Percentiles rank a stretch among this genome's conserved stretches.
Evolutionary conservation across 345 rosid genomes (phyloP).

Genomic region (Dimocarpus longan): DNA sequence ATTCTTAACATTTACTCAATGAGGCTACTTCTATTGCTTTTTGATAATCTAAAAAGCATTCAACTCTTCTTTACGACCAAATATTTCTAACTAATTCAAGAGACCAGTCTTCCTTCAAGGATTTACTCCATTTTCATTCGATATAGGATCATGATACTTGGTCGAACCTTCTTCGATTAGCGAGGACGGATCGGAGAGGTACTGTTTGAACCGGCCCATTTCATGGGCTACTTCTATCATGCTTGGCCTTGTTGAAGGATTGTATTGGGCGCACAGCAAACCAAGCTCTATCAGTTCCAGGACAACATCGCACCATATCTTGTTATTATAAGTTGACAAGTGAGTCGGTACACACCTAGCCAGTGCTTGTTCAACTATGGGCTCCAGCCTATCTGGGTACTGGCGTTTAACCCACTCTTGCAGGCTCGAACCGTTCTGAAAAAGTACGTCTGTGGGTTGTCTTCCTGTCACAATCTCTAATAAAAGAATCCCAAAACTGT

Average conservation of each 20-base stretch:
- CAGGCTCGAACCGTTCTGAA: constrained; percentile 66
- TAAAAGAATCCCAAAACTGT: constrained; percentile 79
- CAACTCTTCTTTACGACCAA: neutral
- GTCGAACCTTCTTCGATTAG: constrained; percentile 31
- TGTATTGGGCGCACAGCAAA: constrained; percentile 71
- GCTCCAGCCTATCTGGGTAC: constrained; percentile 63
- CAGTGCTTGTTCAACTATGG: constrained; percentile 61
- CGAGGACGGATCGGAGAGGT: constrained; percentile 49
- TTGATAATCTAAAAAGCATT: neutral
- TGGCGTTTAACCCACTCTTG: constrained; percentile 78
- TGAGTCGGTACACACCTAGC: constrained; percentile 39
- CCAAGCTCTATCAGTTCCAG: constrained; percentile 84
- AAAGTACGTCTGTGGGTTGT: constrained; percentile 66
- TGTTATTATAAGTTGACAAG: constrained; percentile 34
- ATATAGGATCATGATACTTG: constrained; percentile 7
- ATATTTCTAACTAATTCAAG: too few species aligned
- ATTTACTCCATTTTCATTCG: neutral
- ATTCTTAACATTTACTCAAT: neutral
- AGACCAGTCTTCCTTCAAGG: too few species aligned
- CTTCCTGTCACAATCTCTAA: constrained; percentile 74
- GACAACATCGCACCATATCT: constrained; percentile 58
- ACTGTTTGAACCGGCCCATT: constrained; percentile 74
- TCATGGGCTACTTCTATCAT: constrained; percentile 81
- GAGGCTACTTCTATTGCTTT: constrained; percentile 4
- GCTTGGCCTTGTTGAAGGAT: constrained; percentile 77